Conservation (phyloP, 169 alveolate species). For the Plasmodium cynomolgi region DNA sequence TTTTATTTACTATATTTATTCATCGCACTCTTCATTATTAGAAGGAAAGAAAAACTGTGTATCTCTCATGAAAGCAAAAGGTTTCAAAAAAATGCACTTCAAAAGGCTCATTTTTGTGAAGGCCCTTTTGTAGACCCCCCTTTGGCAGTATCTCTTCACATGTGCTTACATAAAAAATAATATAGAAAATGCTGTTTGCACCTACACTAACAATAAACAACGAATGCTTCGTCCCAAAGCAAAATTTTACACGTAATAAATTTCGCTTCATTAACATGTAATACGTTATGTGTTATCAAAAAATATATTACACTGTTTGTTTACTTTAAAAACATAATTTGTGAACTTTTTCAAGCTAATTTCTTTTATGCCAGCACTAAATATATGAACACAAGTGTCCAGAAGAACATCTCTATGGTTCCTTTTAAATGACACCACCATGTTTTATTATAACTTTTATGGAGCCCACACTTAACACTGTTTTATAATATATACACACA, state of each 20-base stretch:
- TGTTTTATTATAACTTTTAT: neutral
- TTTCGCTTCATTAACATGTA: neutral
- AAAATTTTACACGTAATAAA: neutral
- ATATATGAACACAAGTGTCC: neutral
- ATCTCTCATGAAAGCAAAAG: neutral
- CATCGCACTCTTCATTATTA: neutral
- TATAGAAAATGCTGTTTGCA: neutral
- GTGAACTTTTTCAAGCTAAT: neutral
- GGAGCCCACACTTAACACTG: neutral
- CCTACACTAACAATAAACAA: neutral
- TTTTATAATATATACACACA: neutral
- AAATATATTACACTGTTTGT: neutral
- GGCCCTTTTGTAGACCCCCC: neutral
- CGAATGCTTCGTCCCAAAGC: neutral
- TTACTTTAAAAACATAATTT: neutral
- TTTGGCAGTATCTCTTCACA: neutral
- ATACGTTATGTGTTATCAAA: neutral
- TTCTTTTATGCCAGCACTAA: neutral
- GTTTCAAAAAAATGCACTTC: neutral
- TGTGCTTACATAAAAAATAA: neutral
- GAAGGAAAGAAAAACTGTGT: neutral
- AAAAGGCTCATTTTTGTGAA: neutral
- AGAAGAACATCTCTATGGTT: neutral
- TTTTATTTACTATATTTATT: neutral
- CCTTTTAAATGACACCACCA: neutral